Conservation (phyloP, 148 eudicot genomes). For the Camellia sinensis region DNA sequence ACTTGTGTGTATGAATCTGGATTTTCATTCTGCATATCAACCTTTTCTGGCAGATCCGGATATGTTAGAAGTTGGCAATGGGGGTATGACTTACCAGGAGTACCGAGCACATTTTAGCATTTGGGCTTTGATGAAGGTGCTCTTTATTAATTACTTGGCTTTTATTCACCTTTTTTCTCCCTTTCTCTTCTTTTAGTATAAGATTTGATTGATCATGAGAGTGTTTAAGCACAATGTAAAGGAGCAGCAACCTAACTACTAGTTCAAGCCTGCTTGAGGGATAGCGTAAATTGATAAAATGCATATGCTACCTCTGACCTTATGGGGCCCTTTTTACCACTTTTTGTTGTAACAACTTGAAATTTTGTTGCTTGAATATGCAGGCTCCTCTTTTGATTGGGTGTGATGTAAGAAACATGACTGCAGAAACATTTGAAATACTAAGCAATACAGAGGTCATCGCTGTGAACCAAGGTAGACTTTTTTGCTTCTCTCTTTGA, state of each 20-base stretch:
- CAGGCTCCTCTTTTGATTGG: conserved; percentile 95
- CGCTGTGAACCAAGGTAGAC: conserved; percentile 86
- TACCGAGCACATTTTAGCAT: conserved; percentile 93
- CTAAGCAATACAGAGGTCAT: conserved; percentile 78
- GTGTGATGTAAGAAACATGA: conserved; percentile 89
- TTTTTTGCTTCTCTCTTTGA: background rate
- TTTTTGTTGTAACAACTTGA: background rate
- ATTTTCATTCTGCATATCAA: conserved; percentile 3
- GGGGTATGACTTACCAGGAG: conserved; percentile 83
- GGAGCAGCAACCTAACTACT: background rate
- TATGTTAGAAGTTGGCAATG: conserved; percentile 98
- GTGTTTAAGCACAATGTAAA: background rate
- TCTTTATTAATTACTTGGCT: background rate
- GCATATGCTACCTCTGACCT: background rate
- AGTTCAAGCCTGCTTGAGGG: background rate
- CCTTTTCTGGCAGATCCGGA: conserved; percentile 74
- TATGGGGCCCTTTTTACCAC: background rate
- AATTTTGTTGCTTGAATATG: conserved; percentile 15
- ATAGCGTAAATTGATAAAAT: background rate
- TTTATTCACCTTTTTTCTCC: background rate
- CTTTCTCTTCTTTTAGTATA: background rate
- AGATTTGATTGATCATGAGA: background rate
- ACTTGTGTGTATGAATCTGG: background rate
- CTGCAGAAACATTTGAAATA: conserved; percentile 71
- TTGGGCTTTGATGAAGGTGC: conserved; percentile 97